Evolutionary conservation across 768 basidiomycete species (phyloP), one percentile per base, ranked within the genome.

Genomic region (Trametes cinnabarina): DNA sequence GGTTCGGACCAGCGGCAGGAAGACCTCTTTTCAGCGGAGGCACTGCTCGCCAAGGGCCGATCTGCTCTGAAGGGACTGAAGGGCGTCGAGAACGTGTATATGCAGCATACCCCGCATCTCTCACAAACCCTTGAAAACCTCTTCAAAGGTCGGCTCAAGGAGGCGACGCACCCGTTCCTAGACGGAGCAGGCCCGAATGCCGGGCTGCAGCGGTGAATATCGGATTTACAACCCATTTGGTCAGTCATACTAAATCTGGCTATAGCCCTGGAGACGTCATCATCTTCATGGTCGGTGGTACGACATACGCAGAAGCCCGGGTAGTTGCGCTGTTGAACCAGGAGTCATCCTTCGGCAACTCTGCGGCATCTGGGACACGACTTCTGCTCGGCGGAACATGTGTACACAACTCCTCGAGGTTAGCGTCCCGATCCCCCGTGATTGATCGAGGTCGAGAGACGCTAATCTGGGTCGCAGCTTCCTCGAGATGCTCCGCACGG

Each of bases 41-140:
- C 94, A 14, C 76, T 99, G 47, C 84, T 99, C 61, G 92, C 93
- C 2, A 90, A 94, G 68, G 97, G 97, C 2, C 87, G 94, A 54
- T 94, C 92, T 28, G 97, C 95, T 0, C 71, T 99, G 65, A 98
- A 98, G 69, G 97, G 97, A 6, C 77, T 99, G 46, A 97, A 97
- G 92, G 97, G 97, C 2, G 96, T 98, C 4, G 97, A 99, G 74
- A 99, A 99, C 66, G 95, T 98, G 15, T 99, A 98, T 70, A 99
- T 94, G 55, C 97, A 98, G 65, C 97, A 98, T 66, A 87, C 86
- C 15, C 97, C 97, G 7, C 94, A 95, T 72, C 77, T 99, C 5
- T 86, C 90, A 1, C 89, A 97, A 68, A 98, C 96, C 2, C 74
- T 98, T 15, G 97, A 99, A 66, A 82, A 90, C 51, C 74, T 99